Conservation (phyloP, 2,329 filamentous ascomycete genomes). For the Davidsoniella eucalypti region DNA sequence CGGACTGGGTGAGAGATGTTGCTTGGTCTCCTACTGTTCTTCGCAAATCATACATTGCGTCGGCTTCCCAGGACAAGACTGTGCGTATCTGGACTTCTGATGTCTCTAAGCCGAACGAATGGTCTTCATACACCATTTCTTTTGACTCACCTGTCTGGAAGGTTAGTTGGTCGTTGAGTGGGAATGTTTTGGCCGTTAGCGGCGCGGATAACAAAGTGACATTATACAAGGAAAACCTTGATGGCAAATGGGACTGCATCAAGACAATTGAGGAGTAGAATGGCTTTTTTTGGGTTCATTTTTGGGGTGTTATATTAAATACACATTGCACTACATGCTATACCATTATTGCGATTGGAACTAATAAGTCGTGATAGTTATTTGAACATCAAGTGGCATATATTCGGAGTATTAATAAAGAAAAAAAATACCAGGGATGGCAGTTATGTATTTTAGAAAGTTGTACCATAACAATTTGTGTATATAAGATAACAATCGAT, state of each 20-base stretch:
- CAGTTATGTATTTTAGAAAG: too few species aligned
- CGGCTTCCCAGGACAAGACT: conserved; percentile 89
- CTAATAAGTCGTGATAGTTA: neutral
- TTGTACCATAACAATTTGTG: too few species aligned
- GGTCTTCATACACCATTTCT: conserved; percentile 70
- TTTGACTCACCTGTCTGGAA: conserved; percentile 89
- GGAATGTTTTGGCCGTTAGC: conserved; percentile 87
- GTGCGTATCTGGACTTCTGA: conserved; percentile 92
- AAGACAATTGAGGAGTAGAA: conserved; percentile 82
- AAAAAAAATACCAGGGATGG: neutral
- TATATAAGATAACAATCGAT: too few species aligned
- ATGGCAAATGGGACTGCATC: conserved; percentile 91
- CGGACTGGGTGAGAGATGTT: conserved; percentile 94
- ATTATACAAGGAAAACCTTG: conserved; percentile 95
- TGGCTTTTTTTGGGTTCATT: neutral
- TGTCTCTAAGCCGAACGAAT: conserved; percentile 42
- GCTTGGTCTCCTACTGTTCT: conserved; percentile 93
- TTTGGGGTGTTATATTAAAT: neutral
- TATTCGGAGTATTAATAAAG: neutral
- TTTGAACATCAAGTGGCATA: neutral
- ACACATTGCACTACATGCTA: neutral
- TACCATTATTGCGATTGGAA: neutral
- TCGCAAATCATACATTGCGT: conserved; percentile 92
- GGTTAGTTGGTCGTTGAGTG: conserved; percentile 93
- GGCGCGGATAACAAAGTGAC: conserved; percentile 93